Conservation (phyloP, 768 basidiomycete genomes). For the Hericium rajendrae region DNA sequence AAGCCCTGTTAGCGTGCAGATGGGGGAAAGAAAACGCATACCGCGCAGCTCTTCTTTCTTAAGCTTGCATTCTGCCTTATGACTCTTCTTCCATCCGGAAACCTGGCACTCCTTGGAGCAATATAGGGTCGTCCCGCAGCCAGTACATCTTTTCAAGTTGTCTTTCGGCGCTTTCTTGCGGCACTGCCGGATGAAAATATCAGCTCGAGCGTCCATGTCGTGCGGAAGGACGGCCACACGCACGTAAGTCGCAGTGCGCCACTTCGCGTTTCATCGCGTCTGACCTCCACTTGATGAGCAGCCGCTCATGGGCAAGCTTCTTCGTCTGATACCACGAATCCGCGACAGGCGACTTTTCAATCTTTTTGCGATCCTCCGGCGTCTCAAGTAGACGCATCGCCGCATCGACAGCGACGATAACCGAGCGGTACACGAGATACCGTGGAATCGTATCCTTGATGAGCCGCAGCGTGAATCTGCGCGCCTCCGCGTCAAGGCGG, state of each 20-base stretch:
- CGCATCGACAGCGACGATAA: constrained; percentile 23
- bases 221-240: background rate
- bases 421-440: constrained; percentile 31
- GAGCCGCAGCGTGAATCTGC: constrained; percentile 20
- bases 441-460: constrained; percentile 22
- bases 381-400: constrained; percentile 19
- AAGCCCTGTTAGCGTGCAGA: background rate
- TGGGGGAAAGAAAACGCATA: constrained; percentile 7
- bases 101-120: constrained; percentile 32
- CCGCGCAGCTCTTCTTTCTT: constrained; percentile 29
- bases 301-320: constrained; percentile 21
- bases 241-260: constrained; percentile 28
- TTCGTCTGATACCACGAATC: constrained; percentile 21
- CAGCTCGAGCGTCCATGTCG: too few relatives aligned
- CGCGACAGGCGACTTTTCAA: constrained; percentile 17
- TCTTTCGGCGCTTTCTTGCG: constrained; percentile 26
- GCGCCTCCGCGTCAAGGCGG: constrained; percentile 22
- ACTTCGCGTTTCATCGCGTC: constrained; percentile 22
- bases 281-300: constrained; percentile 16
- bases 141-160: constrained; percentile 25
- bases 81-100: constrained; percentile 28
- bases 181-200: constrained; percentile 16
- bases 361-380: constrained; percentile 11
- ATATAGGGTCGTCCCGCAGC: constrained; percentile 27
- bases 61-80: constrained; percentile 27